A percentile compares a stretch with the other conserved stretches of the same genome.
Conservation (phyloP, 2,329 filamentous ascomycete genomes). For the Arthroderma sp. region DNA sequence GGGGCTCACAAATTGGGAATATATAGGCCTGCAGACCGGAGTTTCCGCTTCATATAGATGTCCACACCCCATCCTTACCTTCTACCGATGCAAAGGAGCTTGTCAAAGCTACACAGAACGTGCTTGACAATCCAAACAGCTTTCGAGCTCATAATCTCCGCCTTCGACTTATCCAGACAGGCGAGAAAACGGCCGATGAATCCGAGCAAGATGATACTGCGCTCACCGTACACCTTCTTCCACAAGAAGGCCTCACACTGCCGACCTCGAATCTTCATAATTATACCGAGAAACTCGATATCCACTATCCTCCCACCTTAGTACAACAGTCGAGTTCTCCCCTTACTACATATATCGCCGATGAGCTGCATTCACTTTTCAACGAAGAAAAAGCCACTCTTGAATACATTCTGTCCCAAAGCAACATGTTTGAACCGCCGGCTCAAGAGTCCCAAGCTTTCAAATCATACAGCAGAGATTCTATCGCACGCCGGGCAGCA, state of each 20-base stretch:
- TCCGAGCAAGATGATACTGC: constrained; percentile 32
- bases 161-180: constrained; percentile 45
- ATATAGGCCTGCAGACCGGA: constrained; percentile 69
- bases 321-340: constrained; percentile 58
- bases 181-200: constrained; percentile 4
- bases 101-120: constrained; percentile 67
- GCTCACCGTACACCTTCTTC: constrained; percentile 57
- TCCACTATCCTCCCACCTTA: constrained; percentile 60
- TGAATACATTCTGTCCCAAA: constrained; percentile 55
- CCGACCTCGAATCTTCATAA: constrained; percentile 52
- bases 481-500: constrained; percentile 58
- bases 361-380: constrained; percentile 64
- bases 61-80: constrained; percentile 56
- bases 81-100: constrained; percentile 58
- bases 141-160: constrained; percentile 74
- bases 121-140: constrained; percentile 74
- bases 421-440: constrained; percentile 19
- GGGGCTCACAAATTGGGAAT: not conserved
- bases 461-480: constrained; percentile 19
- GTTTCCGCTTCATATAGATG: constrained; percentile 70
- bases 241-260: constrained; percentile 33
- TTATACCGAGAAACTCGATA: constrained; percentile 57
- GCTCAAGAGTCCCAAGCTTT: no score
- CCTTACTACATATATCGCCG: constrained; percentile 64
- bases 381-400: constrained; percentile 81